Percentiles rank a stretch among this genome's conserved stretches.
Evolutionary conservation across 495 filamentous ascomycete species (phyloP).

Genomic region (Extremus antarcticus): DNA sequence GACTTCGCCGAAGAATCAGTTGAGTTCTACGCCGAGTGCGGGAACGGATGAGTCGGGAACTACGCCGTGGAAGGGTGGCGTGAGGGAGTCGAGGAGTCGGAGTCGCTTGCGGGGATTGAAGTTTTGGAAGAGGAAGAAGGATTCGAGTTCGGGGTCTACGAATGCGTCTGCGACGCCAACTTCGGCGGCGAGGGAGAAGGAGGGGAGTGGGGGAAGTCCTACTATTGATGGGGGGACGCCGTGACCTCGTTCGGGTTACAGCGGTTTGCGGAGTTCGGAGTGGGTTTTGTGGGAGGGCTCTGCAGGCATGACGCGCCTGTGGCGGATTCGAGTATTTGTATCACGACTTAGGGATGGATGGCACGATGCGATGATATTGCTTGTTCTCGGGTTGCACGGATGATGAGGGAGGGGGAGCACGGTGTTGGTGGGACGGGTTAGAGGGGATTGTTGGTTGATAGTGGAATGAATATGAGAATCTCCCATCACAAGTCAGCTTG

Average conservation of each 20-base stretch:
- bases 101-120: slow-evolving; percentile 14
- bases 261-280: not conserved
- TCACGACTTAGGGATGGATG: not conserved
- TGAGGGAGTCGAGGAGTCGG: slow-evolving; percentile 13
- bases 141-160: too few relatives aligned
- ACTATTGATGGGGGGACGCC: not conserved
- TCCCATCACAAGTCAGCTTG: too few relatives aligned
- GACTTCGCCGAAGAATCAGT: not conserved
- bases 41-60: not conserved
- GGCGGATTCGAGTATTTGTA: not conserved
- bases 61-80: not conserved
- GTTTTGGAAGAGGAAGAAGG: slow-evolving; percentile 16
- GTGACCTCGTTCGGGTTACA: not conserved
- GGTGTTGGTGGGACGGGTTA: too few relatives aligned
- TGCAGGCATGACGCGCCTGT: not conserved
- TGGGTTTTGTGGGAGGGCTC: not conserved
- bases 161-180: too few relatives aligned
- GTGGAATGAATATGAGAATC: too few relatives aligned
- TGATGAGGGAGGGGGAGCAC: too few relatives aligned
- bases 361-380: not conserved
- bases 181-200: too few relatives aligned
- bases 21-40: not conserved
- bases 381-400: too few relatives aligned
- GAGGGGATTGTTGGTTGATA: too few relatives aligned
- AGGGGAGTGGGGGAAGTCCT: not conserved